phyloP scores from a whole-genome alignment of 768 basidiomycete species.

The Scleroderma citrinum region DNA sequence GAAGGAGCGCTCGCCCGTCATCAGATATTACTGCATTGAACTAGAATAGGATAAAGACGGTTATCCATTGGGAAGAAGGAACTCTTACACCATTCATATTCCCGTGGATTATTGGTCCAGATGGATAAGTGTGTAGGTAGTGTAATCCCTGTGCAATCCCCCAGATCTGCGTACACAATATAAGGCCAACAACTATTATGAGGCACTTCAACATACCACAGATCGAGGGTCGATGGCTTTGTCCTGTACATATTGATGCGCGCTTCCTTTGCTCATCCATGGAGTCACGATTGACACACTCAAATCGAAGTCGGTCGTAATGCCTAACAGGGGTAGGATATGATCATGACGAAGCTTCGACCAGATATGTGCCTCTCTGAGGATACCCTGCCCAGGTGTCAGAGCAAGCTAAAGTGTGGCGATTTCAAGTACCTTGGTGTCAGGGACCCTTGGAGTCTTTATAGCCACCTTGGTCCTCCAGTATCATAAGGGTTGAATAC shows the following conservation, averaged over 20 bases:
- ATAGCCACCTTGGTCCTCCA: not conserved
- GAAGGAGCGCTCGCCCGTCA: not conserved
- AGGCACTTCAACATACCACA: not conserved
- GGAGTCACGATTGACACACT: not conserved
- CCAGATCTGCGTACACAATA: not conserved
- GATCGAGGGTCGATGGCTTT: not conserved
- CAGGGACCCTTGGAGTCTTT: not conserved
- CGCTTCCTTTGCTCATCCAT: not conserved
- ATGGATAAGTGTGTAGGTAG: not conserved
- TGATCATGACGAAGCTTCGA: conserved; percentile 11
- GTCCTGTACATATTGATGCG: not conserved
- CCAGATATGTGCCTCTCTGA: conserved; percentile 2
- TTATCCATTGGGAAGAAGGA: not conserved
- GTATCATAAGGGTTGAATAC: too few relatives aligned
- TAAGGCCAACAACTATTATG: not conserved
- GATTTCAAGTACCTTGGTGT: not conserved
- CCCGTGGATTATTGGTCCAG: not conserved
- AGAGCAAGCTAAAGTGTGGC: not conserved
- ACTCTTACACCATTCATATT: not conserved
- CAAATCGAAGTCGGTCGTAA: not conserved
- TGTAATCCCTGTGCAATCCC: not conserved
- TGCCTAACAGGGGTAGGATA: conserved; percentile 12
- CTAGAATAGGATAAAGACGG: not conserved
- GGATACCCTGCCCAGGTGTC: not conserved
- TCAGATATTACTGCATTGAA: not conserved